Conservation (phyloP, 306 rosid genomes). For the Castanea mollissima region DNA sequence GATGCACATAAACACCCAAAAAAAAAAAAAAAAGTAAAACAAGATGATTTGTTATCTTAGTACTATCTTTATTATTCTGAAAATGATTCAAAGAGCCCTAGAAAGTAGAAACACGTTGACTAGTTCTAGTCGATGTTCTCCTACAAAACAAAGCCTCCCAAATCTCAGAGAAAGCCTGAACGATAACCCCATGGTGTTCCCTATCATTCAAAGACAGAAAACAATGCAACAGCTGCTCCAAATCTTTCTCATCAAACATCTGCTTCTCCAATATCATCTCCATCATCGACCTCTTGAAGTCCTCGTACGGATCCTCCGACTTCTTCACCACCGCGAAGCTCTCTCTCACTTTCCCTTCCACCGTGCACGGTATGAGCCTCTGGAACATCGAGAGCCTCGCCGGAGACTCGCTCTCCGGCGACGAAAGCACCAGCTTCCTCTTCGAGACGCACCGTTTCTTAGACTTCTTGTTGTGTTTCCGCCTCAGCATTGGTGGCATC, state of each 20-base stretch:
- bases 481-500: not conserved
- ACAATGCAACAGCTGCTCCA: slow-evolving; percentile 55
- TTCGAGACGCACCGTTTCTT: slow-evolving; percentile 28
- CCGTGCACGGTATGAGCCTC: slow-evolving; percentile 50
- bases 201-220: slow-evolving; percentile 42
- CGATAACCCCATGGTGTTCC: slow-evolving; percentile 38
- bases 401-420: slow-evolving; percentile 30
- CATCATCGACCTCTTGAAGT: slow-evolving; percentile 61
- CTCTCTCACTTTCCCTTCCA: slow-evolving; percentile 55
- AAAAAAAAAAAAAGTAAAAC: too few relatives aligned
- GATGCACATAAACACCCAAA: too few relatives aligned
- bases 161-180: slow-evolving; percentile 49
- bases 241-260: slow-evolving; percentile 43
- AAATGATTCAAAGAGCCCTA: not conserved
- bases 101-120: slow-evolving; percentile 7
- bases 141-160: slow-evolving; percentile 44
- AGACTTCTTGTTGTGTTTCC: slow-evolving; percentile 2
- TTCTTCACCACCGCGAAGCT: slow-evolving; percentile 63
- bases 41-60: too few relatives aligned
- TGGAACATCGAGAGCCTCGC: slow-evolving; percentile 63
- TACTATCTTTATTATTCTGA: not conserved
- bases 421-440: not conserved
- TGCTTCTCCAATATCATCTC: slow-evolving; percentile 66
- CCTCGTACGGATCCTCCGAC: slow-evolving; percentile 56
- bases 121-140: slow-evolving; percentile 1